A percentile compares a stretch with the other conserved stretches of the same genome.
Evolutionary conservation across 1,284 basidiomycete genomes (phyloP).

Genomic region (Pyrrhoderma noxium): DNA sequence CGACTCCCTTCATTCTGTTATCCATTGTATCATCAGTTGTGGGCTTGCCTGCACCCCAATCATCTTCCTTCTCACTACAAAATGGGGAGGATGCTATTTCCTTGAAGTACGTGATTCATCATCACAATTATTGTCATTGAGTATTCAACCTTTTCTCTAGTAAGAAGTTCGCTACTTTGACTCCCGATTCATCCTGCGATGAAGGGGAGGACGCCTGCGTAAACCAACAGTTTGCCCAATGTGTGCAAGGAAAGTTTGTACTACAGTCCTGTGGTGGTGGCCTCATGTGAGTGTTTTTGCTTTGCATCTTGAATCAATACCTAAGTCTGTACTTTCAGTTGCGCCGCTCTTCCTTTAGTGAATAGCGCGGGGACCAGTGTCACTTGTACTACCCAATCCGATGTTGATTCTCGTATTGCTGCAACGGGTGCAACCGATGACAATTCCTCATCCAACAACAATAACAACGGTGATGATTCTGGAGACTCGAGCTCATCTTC

Average conservation of each 20-base stretch:
- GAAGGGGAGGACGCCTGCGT: slow-evolving; percentile 34
- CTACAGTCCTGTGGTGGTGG: slow-evolving; percentile 28
- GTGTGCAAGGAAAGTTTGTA: slow-evolving; percentile 33
- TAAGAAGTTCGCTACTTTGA: slow-evolving; percentile 33
- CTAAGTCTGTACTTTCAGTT: slow-evolving; percentile 21
- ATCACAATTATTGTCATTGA: slow-evolving; percentile 14
- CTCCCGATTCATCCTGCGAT: slow-evolving; percentile 30
- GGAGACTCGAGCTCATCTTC: slow-evolving; percentile 5
- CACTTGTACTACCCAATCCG: slow-evolving; percentile 38
- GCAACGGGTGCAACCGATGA: slow-evolving; percentile 31
- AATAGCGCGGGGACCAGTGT: slow-evolving; percentile 40
- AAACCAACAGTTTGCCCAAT: slow-evolving; percentile 32
- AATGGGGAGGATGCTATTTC: slow-evolving; percentile 50
- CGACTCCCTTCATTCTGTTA: slow-evolving; percentile 12
- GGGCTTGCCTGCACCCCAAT: slow-evolving; percentile 31
- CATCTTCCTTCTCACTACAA: slow-evolving; percentile 33
- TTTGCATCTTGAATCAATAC: not conserved
- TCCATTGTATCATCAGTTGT: slow-evolving; percentile 29
- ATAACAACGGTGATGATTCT: slow-evolving; percentile 7
- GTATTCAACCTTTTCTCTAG: slow-evolving; percentile 23
- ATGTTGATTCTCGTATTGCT: slow-evolving; percentile 33
- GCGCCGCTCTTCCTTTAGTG: slow-evolving; percentile 42
- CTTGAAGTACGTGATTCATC: slow-evolving; percentile 35
- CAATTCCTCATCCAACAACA: not conserved
- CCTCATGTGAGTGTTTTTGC: slow-evolving; percentile 32